These are phyloP conservation scores for Fraxinus paxiana DNA, from an alignment of 305 asterid genomes.

Conservation along the genomic window DNA sequence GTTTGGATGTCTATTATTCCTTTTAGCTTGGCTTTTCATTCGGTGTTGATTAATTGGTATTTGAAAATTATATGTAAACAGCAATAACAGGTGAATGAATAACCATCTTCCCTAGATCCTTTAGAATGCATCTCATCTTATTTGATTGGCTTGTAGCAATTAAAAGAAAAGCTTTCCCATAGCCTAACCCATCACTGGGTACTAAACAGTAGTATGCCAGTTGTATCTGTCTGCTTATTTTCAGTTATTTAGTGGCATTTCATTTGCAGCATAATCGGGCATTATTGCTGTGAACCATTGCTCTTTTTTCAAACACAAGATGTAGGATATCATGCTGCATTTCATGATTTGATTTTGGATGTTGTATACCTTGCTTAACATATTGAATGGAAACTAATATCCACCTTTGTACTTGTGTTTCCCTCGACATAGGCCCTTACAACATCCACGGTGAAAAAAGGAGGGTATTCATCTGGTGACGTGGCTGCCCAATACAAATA, in stretches of 20 bases:
- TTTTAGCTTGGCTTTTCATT: background rate
- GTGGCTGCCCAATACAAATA: slow-evolving; percentile 65
- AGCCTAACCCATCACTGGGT: background rate
- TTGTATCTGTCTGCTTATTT: background rate
- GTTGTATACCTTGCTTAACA: background rate
- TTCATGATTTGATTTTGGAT: background rate
- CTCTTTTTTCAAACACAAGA: background rate
- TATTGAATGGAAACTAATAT: background rate
- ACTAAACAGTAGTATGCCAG: background rate
- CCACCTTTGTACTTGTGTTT: background rate
- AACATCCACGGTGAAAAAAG: slow-evolving; percentile 75
- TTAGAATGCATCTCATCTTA: background rate
- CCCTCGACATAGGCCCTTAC: slow-evolving; percentile 64
- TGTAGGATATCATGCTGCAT: background rate
- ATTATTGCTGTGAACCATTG: background rate
- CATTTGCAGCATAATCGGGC: background rate
- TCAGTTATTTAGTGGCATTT: background rate
- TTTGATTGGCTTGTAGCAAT: background rate
- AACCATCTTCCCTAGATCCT: background rate
- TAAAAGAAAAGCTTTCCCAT: background rate
- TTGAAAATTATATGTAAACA: background rate
- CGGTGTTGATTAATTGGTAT: background rate
- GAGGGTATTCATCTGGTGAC: slow-evolving; percentile 91
- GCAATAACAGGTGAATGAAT: background rate
- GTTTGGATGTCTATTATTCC: background rate